These are phyloP conservation scores for Ensete glaucum DNA, from an alignment of 176 grass and related monocot genomes.

Conservation along the genomic window DNA sequence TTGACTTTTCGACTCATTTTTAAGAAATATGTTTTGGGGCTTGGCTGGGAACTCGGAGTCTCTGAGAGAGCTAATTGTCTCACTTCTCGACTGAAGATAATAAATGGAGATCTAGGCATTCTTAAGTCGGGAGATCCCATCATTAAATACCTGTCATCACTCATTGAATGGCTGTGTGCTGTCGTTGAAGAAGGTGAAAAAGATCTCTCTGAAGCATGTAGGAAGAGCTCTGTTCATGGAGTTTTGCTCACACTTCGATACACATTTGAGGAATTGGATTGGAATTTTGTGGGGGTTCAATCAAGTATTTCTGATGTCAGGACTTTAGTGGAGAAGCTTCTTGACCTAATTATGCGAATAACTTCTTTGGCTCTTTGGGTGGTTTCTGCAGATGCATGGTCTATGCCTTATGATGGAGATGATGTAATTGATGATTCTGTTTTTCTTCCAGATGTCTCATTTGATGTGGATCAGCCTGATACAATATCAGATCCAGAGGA, in stretches of 20 bases:
- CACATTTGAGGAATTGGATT: slow-evolving; percentile 97
- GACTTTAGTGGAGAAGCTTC: slow-evolving; percentile 69
- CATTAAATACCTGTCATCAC: slow-evolving; percentile 61
- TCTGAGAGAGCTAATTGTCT: slow-evolving; percentile 45
- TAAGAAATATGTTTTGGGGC: slow-evolving; percentile 88
- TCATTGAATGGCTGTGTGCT: slow-evolving; percentile 67
- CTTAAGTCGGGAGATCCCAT: slow-evolving; percentile 37
- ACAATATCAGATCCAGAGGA: slow-evolving; percentile 27
- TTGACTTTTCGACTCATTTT: slow-evolving; percentile 86
- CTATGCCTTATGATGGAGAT: slow-evolving; percentile 82
- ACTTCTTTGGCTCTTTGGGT: slow-evolving; percentile 88
- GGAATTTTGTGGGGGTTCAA: slow-evolving; percentile 57
- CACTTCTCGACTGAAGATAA: slow-evolving; percentile 32
- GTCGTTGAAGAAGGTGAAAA: slow-evolving; percentile 78
- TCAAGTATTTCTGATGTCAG: slow-evolving; percentile 52
- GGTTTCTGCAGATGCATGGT: slow-evolving; percentile 88
- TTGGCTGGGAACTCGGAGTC: slow-evolving; percentile 58
- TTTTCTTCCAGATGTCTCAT: slow-evolving; percentile 52
- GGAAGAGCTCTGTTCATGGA: slow-evolving; percentile 87
- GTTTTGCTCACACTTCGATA: slow-evolving; percentile 85
- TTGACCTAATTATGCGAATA: slow-evolving; percentile 77
- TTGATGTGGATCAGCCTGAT: slow-evolving; percentile 41
- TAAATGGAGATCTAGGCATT: slow-evolving; percentile 35
- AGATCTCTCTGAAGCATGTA: slow-evolving; percentile 84
- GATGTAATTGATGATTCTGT: slow-evolving; percentile 59